Percentiles rank a stretch among this genome's conserved stretches.
phyloP scores from a whole-genome alignment of 441 rosid genomes.

The Populus hybrid region DNA sequence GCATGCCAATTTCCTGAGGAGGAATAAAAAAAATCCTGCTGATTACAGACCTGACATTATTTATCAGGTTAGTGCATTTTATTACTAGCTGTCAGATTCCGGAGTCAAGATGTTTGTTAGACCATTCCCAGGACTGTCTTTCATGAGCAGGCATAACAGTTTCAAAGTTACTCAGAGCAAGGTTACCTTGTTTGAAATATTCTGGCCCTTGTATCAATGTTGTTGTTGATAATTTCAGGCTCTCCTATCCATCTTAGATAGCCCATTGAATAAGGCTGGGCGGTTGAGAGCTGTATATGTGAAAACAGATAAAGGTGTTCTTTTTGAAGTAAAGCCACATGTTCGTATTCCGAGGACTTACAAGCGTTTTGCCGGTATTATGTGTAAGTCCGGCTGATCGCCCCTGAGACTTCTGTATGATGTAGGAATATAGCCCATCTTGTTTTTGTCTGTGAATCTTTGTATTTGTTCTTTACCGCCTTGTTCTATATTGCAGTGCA shows the following conservation, averaged over 20 bases:
- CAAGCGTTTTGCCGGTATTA: slow-evolving; percentile 73
- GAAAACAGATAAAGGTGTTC: slow-evolving; percentile 76
- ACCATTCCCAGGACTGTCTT: neutral
- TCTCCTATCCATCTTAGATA: slow-evolving; percentile 70
- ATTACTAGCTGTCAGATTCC: neutral
- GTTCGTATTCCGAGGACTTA: slow-evolving; percentile 82
- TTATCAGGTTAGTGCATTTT: slow-evolving; percentile 52
- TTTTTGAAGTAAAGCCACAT: slow-evolving; percentile 76
- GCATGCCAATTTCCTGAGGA: slow-evolving; percentile 69
- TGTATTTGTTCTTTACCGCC: neutral
- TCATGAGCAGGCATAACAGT: neutral
- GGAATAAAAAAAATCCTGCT: slow-evolving; percentile 62
- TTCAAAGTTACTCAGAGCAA: neutral
- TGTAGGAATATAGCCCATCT: neutral
- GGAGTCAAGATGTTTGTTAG: neutral
- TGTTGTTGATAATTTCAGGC: slow-evolving; percentile 41
- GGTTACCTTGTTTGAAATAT: neutral
- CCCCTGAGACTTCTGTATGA: neutral
- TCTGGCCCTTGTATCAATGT: neutral
- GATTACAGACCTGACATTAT: slow-evolving; percentile 78
- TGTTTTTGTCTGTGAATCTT: neutral
- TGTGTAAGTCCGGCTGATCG: slow-evolving; percentile 42
- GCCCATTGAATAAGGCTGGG: slow-evolving; percentile 82
- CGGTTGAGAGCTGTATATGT: slow-evolving; percentile 66
- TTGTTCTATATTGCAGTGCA: slow-evolving; percentile 22